Evolutionary conservation across 306 rosid species (phyloP).

Genomic region (Alnus rubra): DNA sequence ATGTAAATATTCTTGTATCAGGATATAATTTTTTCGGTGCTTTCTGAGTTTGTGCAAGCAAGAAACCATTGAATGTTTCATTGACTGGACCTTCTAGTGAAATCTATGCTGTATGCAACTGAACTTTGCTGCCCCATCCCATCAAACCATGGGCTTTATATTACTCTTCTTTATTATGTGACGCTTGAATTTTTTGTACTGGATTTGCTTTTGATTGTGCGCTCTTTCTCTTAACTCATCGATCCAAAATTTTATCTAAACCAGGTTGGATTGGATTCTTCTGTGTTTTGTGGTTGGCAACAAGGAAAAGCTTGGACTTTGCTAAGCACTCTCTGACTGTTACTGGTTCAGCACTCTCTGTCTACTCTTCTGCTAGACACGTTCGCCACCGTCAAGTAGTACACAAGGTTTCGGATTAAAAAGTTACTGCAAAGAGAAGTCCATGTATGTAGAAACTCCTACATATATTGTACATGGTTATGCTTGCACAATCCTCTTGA

Average conservation of each 20-base stretch:
- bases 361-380: conserved; percentile 56
- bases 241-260: neutral
- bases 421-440: neutral
- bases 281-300: conserved; percentile 56
- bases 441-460: neutral
- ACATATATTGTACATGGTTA: neutral
- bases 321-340: conserved; percentile 51
- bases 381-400: conserved; percentile 15
- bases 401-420: conserved; percentile 20
- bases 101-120: neutral
- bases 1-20: neutral
- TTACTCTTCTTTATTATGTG: neutral
- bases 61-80: neutral
- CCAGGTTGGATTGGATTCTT: conserved; percentile 86
- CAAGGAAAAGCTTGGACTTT: conserved; percentile 51
- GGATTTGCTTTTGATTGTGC: neutral
- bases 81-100: neutral
- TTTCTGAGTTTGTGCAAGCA: neutral
- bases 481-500: neutral
- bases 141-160: neutral
- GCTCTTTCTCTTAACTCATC: neutral
- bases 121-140: neutral
- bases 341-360: conserved; percentile 61
- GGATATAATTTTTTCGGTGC: neutral
- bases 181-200: neutral